phyloP scores from a whole-genome alignment of 2,329 filamentous ascomycete genomes.

The Triangularia setosa region DNA sequence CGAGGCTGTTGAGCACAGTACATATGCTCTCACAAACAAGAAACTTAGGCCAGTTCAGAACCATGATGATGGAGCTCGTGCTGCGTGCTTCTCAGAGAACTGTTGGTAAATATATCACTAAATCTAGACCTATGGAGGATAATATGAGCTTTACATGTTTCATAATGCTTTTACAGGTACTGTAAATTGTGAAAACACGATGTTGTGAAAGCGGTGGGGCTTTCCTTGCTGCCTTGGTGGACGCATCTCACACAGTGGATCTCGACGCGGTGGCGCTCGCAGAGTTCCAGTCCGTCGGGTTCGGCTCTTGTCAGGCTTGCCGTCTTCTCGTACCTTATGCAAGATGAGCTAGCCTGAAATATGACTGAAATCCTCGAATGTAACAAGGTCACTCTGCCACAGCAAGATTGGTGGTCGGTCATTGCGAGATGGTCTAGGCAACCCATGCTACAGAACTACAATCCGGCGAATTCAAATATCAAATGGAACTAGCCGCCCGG shows the following conservation, averaged over 20 bases:
- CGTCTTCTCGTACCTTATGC: neutral
- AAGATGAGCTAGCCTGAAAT: neutral
- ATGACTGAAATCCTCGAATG: neutral
- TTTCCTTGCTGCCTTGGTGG: neutral
- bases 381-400: too few species aligned
- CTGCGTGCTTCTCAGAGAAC: too few species aligned
- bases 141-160: neutral
- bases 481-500: slow-evolving; percentile 38
- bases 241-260: neutral
- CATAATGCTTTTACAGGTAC: too few species aligned
- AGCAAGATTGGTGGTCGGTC: too few species aligned
- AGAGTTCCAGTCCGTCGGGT: neutral
- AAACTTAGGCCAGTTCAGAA: too few species aligned
- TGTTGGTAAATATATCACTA: too few species aligned
- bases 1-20: too few species aligned
- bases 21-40: too few species aligned
- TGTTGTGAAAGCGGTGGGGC: neutral
- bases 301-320: neutral
- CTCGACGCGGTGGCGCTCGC: neutral
- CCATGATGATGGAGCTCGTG: too few species aligned
- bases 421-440: too few species aligned
- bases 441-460: neutral
- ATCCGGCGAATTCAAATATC: neutral
- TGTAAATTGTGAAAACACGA: neutral
- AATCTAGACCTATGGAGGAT: too few species aligned